A percentile compares a stretch with the other conserved stretches of the same genome.
phyloP scores from a whole-genome alignment of 202 grass and related monocot species.

The Alloteropsis angusta region DNA sequence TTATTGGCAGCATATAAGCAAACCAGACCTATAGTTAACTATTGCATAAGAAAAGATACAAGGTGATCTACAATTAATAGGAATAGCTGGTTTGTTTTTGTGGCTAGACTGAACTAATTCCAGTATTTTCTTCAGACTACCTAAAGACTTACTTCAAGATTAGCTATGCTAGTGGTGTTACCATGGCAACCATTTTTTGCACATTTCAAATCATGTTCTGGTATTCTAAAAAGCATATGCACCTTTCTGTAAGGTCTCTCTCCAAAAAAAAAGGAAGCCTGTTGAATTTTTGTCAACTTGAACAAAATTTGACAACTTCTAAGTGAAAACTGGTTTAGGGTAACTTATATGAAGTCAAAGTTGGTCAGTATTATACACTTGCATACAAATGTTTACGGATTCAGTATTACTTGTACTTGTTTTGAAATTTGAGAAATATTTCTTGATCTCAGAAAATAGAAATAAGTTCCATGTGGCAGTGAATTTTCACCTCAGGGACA shows the following conservation, averaged over 20 bases:
- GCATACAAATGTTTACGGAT: neutral
- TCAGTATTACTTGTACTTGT: neutral
- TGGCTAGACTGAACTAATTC: neutral
- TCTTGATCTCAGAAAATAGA: constrained; percentile 6
- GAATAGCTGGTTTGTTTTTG: neutral
- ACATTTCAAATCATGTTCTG: neutral
- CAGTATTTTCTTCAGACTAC: neutral
- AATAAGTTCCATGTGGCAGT: neutral
- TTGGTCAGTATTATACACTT: too few species aligned
- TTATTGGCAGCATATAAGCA: neutral
- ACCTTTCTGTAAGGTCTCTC: neutral
- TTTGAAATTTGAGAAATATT: neutral
- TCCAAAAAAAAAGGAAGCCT: neutral
- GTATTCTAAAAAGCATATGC: neutral
- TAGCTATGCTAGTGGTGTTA: neutral
- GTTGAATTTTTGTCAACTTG: neutral
- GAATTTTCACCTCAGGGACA: neutral
- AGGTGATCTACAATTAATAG: neutral
- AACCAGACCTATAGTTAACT: neutral
- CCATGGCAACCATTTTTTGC: neutral
- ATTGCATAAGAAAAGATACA: neutral
- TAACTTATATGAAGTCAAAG: too few species aligned
- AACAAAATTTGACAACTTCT: neutral
- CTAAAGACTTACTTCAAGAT: neutral
- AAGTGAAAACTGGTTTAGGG: neutral